Base-by-base conservation (phyloP, 805 yeast genomes). In the Wickerhamiella slavikovae region DNA sequence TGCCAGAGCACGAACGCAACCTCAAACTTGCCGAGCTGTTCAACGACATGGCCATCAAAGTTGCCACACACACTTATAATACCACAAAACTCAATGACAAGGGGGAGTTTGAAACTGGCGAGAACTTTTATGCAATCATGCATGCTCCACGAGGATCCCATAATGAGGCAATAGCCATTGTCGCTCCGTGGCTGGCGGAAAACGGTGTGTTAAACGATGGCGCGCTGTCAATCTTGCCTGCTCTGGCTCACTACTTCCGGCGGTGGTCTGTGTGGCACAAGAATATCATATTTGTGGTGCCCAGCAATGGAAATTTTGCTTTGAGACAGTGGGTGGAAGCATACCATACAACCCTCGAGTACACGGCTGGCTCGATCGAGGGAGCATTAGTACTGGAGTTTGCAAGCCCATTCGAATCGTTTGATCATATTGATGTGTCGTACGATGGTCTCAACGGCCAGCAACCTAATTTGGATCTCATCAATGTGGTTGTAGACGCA, bases 71-170 rank as follows among this genome's bases (percentile, higher is more conserved):
- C 35, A 52, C 44, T 17, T 56, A 58, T 53, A 29, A 28, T 28
- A 33, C 9, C 29, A 37, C 4, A 33, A 44, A 1, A 41, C 45
- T 4, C 44, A 38, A 11, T 35, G 35, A 23, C 41, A n/a, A n/a
- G n/a, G n/a, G n/a, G n/a, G 49, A 46, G 17, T 34, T 39, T 11
- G 36, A 38, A 17, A 36, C 40, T 6, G 66, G 68, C 13, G 55
- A 58, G 18, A 64, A 63, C 26, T 55, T 78, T 22, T 89, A 85
- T 48, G 92, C 80, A 0, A 66, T 83, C 3, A 62, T 77, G 52
- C 93, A 79, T 45, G 89, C 93, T 1, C 93, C 96, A 6, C 58
- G 93, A 37, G 95, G 95, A 17, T 96, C 85, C 43, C 89, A 83
- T 35, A 82, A 96, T 1, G 98, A 89, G 51, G 79, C 95, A 1